Base-by-base conservation (phyloP, 768 basidiomycete genomes). In the Calocybe gangraenosa region DNA sequence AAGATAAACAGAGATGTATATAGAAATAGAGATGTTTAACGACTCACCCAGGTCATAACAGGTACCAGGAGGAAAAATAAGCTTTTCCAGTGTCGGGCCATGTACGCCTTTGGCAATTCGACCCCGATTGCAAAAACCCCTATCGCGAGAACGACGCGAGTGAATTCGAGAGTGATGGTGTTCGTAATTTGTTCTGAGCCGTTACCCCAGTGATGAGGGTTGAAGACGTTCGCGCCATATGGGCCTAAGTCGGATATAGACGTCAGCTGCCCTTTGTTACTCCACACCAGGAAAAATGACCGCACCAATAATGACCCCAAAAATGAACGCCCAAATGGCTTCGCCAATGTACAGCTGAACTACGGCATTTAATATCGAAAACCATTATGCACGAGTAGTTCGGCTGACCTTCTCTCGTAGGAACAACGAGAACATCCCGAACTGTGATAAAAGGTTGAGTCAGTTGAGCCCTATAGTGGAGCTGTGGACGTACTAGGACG, bases 41-140 rank as follows among this genome's bases (percentile, higher is more conserved):
- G 35, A 19, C 85, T 21, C 50, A 89, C 88, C 83, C 84, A 90
- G 52, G 85, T 76, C 87, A 91, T 90, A 21, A 87, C 78, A 7
- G 88, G 87, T 18, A 77, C 76, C 17, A 98, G 73, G 2, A 99
- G 70, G 64, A 91, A 92, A 41, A 87, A 75, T 3, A 99, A 58
- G 53, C 90, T 92, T 58, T 77, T 84, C 92, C 93, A 96, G 58
- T 98, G 96, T n/a, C 81, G 76, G 17, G 74, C 70, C 78, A 98
- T 88, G 66, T 98, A 99, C 3, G 89, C 89, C 68, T 93, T 92
- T 18, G 96, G 96, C 60, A 98, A 72, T 61, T 99, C 96, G 18
- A 98, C 96, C 13, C 96, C 96, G 43, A 99, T 91, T 7, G 95
- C 95, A 62, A 99, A 99, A 0, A 99, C 95, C 15, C 92, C 92